phyloP scores from a whole-genome alignment of 305 asterid genomes.

The Stenogyne calaminthoides region DNA sequence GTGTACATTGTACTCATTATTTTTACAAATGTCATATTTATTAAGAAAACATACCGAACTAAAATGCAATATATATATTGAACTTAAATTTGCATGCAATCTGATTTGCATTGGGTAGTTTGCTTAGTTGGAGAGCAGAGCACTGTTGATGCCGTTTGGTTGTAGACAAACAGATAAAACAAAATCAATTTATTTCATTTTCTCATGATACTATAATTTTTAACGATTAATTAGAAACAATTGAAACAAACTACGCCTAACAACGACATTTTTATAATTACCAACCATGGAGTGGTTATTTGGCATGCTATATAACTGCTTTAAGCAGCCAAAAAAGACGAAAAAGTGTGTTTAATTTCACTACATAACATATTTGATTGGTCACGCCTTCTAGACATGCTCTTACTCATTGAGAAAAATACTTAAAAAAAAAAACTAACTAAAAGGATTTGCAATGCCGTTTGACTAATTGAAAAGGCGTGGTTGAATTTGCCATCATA shows the following conservation, averaged over 20 bases:
- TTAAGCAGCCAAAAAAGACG: constrained; percentile 17
- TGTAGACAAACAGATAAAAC: constrained; percentile 30
- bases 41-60: neutral
- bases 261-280: constrained; percentile 10
- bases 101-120: constrained; percentile 6
- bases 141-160: constrained; percentile 29
- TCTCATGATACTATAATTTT: neutral
- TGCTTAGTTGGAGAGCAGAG: constrained; percentile 32
- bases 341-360: constrained; percentile 15
- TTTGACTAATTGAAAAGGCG: constrained; percentile 41
- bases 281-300: constrained; percentile 4
- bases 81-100: neutral
- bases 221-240: neutral
- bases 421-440: neutral
- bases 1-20: neutral
- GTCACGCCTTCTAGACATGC: constrained; percentile 30
- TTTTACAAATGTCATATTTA: too few relatives aligned
- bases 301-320: constrained; percentile 27
- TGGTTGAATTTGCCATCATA: constrained; percentile 37
- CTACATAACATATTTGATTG: constrained; percentile 27
- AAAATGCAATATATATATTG: neutral
- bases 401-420: constrained; percentile 15
- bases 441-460: neutral
- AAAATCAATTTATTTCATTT: neutral
- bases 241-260: neutral